Percentiles rank a stretch among this genome's conserved stretches.
These are phyloP conservation scores for Calocybe cyanea DNA, from an alignment of 768 basidiomycete species.

Conservation along the genomic window DNA sequence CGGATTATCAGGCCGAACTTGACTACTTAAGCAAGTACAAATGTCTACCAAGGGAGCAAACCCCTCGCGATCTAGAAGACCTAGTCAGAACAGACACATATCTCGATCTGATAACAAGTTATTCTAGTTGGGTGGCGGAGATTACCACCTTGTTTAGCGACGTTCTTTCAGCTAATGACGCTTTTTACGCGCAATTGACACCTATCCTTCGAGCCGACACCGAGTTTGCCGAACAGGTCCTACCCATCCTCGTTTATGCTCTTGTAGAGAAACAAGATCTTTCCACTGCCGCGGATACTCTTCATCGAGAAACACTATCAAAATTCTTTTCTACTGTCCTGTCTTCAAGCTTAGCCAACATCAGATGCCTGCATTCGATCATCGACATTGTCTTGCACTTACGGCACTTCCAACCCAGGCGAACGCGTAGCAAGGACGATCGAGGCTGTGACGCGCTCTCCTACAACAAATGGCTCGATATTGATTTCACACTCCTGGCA, in stretches of 20 bases:
- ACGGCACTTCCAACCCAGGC: conserved; percentile 56
- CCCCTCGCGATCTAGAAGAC: conserved; percentile 33
- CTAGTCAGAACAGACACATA: conserved; percentile 29
- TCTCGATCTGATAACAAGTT: conserved; percentile 43
- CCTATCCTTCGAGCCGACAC: conserved; percentile 53
- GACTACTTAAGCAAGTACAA: conserved; percentile 46
- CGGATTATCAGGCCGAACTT: conserved; percentile 41
- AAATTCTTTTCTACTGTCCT: conserved; percentile 60
- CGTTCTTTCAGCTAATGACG: conserved; percentile 46
- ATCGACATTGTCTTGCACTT: conserved; percentile 79
- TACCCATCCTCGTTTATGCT: conserved; percentile 76
- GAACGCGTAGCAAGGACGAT: conserved; percentile 1
- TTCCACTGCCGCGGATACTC: conserved; percentile 19
- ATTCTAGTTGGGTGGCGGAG: conserved; percentile 58
- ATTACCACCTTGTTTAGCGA: conserved; percentile 57
- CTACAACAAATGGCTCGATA: conserved; percentile 76
- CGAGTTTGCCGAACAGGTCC: conserved; percentile 57
- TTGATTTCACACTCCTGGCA: conserved; percentile 73
- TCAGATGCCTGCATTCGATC: conserved; percentile 51
- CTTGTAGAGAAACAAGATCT: conserved; percentile 39
- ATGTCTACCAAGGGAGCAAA: conserved; percentile 27
- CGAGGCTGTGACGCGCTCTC: conserved; percentile 32
- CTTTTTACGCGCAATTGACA: conserved; percentile 67
- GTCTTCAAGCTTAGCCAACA: conserved; percentile 28
- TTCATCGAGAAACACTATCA: conserved; percentile 34